Percentiles rank a stretch among this genome's conserved stretches.
Evolutionary conservation across 345 rosid species (phyloP).

Genomic region (Pistacia vera): DNA sequence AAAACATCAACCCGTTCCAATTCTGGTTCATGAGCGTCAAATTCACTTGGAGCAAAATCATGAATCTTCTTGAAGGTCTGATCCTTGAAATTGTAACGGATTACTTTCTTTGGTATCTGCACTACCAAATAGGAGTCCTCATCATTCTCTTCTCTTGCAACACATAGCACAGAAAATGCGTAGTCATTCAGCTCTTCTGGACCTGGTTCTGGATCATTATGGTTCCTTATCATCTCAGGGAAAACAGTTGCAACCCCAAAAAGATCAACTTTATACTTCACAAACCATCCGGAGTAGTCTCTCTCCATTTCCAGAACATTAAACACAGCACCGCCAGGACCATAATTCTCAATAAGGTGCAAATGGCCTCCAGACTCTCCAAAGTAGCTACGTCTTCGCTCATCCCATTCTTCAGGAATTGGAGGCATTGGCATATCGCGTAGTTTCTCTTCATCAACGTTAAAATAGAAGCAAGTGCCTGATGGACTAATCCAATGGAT

Average conservation of each 20-base stretch:
- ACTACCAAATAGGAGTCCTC: slow-evolving; percentile 35
- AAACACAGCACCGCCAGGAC: slow-evolving; percentile 18
- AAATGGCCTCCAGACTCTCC: slow-evolving; percentile 33
- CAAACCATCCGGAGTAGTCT: slow-evolving; percentile 36
- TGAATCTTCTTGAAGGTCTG: slow-evolving; percentile 30
- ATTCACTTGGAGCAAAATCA: slow-evolving; percentile 16
- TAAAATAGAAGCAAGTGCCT: slow-evolving; percentile 21
- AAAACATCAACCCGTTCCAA: neutral
- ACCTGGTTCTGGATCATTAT: neutral
- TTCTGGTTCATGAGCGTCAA: neutral
- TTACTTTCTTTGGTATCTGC: slow-evolving; percentile 26
- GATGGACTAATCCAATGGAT: slow-evolving; percentile 35
- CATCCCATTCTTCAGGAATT: slow-evolving; percentile 14
- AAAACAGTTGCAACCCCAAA: slow-evolving; percentile 23
- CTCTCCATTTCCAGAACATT: slow-evolving; percentile 40
- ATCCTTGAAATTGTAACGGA: slow-evolving; percentile 32
- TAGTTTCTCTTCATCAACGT: slow-evolving; percentile 28
- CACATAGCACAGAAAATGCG: slow-evolving; percentile 21
- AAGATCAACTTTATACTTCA: slow-evolving; percentile 42
- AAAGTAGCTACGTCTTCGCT: slow-evolving; percentile 15
- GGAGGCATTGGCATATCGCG: slow-evolving; percentile 13
- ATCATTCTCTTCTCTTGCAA: slow-evolving; percentile 33
- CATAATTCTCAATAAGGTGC: slow-evolving; percentile 31
- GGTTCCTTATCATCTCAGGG: slow-evolving; percentile 34
- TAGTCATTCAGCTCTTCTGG: slow-evolving; percentile 4